Evolutionary conservation across 495 filamentous ascomycete species (phyloP), one percentile per base, ranked within the genome.

Genomic region (Astrothelium macrocarpum): DNA sequence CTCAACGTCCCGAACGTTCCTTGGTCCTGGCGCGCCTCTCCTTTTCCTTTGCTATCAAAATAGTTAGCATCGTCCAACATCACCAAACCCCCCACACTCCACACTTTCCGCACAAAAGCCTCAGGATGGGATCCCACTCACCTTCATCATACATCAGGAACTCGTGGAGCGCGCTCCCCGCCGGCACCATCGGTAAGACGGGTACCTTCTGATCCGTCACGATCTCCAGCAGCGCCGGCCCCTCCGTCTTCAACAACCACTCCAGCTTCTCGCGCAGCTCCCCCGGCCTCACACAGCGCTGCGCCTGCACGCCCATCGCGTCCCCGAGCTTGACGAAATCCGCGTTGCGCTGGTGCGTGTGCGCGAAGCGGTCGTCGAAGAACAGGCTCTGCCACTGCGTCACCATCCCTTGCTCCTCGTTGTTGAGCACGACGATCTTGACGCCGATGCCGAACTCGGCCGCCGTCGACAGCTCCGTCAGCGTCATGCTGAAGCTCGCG

Each of bases 401-500:
- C 2, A 97, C 91, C 93, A 97, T 97, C 61, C 89, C 89, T 74
- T 96, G 92, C 73, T 95, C 91, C 75, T 96, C 92, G 72, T 97
- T 97, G 76, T 97, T 97, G 4, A 97, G 76, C 46, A 97, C 78
- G 65, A 97, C 86, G 59, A 97, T 79, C 79, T 97, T 97, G 73
- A 94, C 85, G 58, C 87, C 90, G 72, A 96, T 93, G 75, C 92
- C 87, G 79, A 96, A 96, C 73, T 97, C 90, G 18, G 85, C 82
- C 25, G 89, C 90, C 0, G 93, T 96, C n/a, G 84, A 85, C 62
- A 97, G 81, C 75, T 97, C 93, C 5, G 90, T 91, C 58, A 96
- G 79, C 28, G 93, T 96, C 93, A 97, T 97, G 77, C 85, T 85
- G 78, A 97, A 95, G n/a, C 90, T 95, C 32, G 93, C 91, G 74